phyloP scores from a whole-genome alignment of 768 basidiomycete genomes.

The Pulveroboletus sp. region DNA sequence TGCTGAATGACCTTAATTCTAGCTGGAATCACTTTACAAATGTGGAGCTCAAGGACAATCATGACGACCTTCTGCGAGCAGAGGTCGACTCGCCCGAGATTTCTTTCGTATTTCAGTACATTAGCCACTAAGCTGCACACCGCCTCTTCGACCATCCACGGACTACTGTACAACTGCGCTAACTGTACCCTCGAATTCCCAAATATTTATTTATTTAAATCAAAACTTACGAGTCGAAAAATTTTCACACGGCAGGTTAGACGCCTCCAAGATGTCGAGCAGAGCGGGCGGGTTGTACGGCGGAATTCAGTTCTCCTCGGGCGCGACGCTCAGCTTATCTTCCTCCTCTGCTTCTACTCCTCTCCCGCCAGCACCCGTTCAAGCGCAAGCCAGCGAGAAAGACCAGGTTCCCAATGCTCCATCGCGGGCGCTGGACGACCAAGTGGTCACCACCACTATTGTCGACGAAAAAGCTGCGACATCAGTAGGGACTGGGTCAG shows the following conservation, averaged over 20 bases:
- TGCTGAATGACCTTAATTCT: conserved; percentile 4
- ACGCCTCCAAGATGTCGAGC: conserved; percentile 54
- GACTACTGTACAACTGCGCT: conserved; percentile 1
- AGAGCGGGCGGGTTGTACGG: conserved; percentile 83
- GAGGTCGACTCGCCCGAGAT: conserved; percentile 82
- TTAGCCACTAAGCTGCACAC: conserved; percentile 62
- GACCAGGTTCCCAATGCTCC: conserved; percentile 15
- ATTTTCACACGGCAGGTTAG: conserved; percentile 16
- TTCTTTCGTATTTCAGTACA: conserved; percentile 95
- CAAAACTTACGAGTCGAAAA: background rate
- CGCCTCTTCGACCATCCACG: conserved; percentile 5
- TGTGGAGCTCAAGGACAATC: conserved; percentile 79
- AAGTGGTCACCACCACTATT: conserved; percentile 20
- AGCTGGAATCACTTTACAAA: conserved; percentile 99
- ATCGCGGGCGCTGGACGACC: conserved; percentile 21
- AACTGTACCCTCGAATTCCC: background rate
- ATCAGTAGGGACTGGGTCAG: conserved; percentile 26
- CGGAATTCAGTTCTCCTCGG: conserved; percentile 79
- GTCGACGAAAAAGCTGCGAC: conserved; percentile 24
- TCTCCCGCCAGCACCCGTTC: conserved; percentile 13
- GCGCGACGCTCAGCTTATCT: conserved; percentile 47
- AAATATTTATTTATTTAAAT: background rate
- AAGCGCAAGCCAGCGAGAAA: conserved; percentile 18
- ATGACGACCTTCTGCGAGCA: conserved; percentile 90
- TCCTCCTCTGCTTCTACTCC: conserved; percentile 36